Percentiles rank a stretch among this genome's conserved stretches.
Conservation (phyloP, 139 green algal species). For the Chlorella ohadii region DNA sequence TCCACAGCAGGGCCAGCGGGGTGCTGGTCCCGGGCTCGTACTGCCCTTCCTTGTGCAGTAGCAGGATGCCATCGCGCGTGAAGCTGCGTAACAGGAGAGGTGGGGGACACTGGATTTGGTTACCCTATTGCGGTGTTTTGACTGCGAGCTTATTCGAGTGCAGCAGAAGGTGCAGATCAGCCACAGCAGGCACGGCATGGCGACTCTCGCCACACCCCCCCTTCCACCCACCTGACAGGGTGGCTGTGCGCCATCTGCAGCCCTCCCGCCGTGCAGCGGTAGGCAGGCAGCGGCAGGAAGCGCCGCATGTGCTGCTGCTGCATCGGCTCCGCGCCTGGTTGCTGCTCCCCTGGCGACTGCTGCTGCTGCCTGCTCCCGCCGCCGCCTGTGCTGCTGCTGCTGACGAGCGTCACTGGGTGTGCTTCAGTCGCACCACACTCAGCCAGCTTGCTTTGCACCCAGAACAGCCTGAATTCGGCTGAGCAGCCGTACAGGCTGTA, state of each 20-base stretch:
- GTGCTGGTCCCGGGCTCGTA: slow-evolving; percentile 70
- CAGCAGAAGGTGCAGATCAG: too few relatives aligned
- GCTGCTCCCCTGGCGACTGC: background rate
- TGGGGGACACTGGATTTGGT: too few relatives aligned
- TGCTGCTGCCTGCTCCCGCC: background rate
- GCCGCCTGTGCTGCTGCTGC: background rate
- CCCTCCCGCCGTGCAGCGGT: slow-evolving; percentile 15
- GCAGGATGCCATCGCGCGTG: slow-evolving; percentile 78
- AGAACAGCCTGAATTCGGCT: slow-evolving; percentile 88
- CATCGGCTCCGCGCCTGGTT: background rate
- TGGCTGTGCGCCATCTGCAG: slow-evolving; percentile 26
- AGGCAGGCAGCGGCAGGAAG: slow-evolving; percentile 46
- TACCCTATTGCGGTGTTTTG: too few relatives aligned
- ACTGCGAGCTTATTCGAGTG: too few relatives aligned
- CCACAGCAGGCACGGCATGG: too few relatives aligned
- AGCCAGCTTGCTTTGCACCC: slow-evolving; percentile 71
- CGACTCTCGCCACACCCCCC: too few relatives aligned
- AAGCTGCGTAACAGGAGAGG: slow-evolving; percentile 42
- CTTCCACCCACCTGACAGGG: slow-evolving; percentile 5
- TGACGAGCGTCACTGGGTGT: background rate
- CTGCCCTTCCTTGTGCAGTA: slow-evolving; percentile 82
- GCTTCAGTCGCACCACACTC: slow-evolving; percentile 49
- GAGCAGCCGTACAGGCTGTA: slow-evolving; percentile 82
- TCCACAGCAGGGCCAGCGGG: slow-evolving; percentile 92
- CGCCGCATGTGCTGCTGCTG: slow-evolving; percentile 17